Conservation (phyloP, 306 rosid species). For the Quercus mongolica region DNA sequence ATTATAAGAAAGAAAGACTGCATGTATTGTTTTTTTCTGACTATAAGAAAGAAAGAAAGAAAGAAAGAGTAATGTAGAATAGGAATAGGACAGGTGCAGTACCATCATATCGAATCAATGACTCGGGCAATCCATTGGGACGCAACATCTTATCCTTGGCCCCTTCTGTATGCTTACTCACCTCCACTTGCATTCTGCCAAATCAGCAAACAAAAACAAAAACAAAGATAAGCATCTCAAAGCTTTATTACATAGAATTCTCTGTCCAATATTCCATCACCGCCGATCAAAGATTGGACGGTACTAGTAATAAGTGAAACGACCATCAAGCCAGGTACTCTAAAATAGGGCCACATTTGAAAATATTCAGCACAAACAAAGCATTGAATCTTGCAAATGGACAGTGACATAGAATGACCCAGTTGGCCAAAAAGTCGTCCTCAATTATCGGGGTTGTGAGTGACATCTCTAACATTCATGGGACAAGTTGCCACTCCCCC, state of each 20-base stretch:
- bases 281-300: constrained; percentile 9
- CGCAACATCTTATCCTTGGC: constrained; percentile 82
- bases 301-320: background rate
- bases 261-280: background rate
- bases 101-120: constrained; percentile 95
- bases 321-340: too few species aligned
- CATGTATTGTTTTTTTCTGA: too few species aligned
- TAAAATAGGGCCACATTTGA: constrained; percentile 17
- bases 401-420: constrained; percentile 19
- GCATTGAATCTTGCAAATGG: constrained; percentile 10
- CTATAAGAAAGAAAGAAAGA: too few species aligned
- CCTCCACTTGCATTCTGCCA: constrained; percentile 97
- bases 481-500: background rate
- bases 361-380: constrained; percentile 11
- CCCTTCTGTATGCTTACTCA: constrained; percentile 97
- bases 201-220: constrained; percentile 7
- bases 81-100: constrained; percentile 5
- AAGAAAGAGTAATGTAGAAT: too few species aligned
- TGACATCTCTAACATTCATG: background rate
- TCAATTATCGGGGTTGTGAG: constrained; percentile 8
- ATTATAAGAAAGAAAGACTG: too few species aligned
- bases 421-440: constrained; percentile 12
- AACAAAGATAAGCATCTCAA: constrained; percentile 1
- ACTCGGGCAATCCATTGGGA: constrained; percentile 95
- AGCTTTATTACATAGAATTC: background rate